Conservation (phyloP, 352 stramenopile species). For the Pythium aquatile region DNA sequence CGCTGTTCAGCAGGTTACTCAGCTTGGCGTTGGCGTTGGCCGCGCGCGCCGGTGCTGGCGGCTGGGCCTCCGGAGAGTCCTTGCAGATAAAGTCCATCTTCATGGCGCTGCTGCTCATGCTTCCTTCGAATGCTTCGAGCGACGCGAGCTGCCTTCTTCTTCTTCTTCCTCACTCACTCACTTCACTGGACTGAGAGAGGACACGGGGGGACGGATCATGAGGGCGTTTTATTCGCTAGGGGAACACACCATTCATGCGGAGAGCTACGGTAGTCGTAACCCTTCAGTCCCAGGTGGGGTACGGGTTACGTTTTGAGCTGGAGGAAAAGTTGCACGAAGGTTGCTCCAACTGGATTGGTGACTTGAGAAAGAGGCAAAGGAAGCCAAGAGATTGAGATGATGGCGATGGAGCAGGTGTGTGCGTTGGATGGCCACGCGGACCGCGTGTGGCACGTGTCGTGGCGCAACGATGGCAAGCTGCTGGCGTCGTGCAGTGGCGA, state of each 20-base stretch:
- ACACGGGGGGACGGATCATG: constrained; percentile 27
- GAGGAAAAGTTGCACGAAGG: constrained; percentile 22
- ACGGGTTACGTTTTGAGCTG: background rate
- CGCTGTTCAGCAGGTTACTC: constrained; percentile 40
- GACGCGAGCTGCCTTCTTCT: too few species aligned
- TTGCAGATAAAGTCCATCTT: constrained; percentile 85
- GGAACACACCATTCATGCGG: constrained; percentile 20
- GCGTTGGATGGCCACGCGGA: constrained; percentile 86
- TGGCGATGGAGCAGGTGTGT: constrained; percentile 43
- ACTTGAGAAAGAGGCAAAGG: background rate
- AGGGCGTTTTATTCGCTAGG: constrained; percentile 30
- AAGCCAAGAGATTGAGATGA: background rate
- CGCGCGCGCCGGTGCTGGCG: constrained; percentile 1
- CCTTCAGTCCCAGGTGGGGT: background rate
- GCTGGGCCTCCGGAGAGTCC: constrained; percentile 35
- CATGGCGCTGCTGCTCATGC: constrained; percentile 59
- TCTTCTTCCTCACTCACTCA: background rate
- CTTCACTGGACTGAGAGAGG: constrained; percentile 20
- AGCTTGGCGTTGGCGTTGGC: constrained; percentile 34
- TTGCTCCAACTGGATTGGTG: constrained; percentile 1
- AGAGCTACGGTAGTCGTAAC: background rate
- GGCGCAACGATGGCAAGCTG: constrained; percentile 80
- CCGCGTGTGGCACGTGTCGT: constrained; percentile 91
- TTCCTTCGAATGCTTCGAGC: background rate
- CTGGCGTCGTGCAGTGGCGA: constrained; percentile 91